Conservation (phyloP, 2,329 filamentous ascomycete genomes). For the Pestalotiopsis sp. region DNA sequence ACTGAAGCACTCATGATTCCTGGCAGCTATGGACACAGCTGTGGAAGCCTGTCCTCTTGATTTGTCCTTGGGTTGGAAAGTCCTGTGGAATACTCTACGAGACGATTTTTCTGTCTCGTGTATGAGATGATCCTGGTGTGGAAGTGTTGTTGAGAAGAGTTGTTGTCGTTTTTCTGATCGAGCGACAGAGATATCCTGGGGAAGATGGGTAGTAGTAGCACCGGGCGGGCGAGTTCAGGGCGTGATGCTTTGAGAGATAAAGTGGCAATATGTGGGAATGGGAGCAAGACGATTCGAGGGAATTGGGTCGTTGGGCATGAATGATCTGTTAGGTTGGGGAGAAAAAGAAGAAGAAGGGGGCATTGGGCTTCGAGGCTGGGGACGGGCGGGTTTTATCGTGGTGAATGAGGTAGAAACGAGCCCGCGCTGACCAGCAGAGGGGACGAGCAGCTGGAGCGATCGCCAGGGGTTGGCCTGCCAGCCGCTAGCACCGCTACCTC, state of each 20-base stretch:
- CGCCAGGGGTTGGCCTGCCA: not conserved
- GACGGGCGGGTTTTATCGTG: constrained; percentile 52
- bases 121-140: not conserved
- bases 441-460: constrained; percentile 15
- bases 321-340: constrained; percentile 35
- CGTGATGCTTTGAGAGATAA: constrained; percentile 18
- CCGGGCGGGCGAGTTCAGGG: constrained; percentile 11
- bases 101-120: constrained; percentile 5
- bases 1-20: constrained; percentile 49
- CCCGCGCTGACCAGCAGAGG: constrained; percentile 5
- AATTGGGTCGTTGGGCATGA: constrained; percentile 35
- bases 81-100: constrained; percentile 10
- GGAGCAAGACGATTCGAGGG: constrained; percentile 23
- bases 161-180: constrained; percentile 9
- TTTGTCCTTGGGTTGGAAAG: constrained; percentile 4
- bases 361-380: constrained; percentile 45
- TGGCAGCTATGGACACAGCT: constrained; percentile 5
- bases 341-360: constrained; percentile 31
- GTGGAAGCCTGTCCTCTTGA: constrained; percentile 4
- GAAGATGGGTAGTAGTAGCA: not conserved
- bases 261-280: constrained; percentile 12
- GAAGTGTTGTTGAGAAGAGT: not conserved
- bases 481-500: not conserved
- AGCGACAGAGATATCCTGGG: constrained; percentile 12
- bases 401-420: not conserved